phyloP scores from a whole-genome alignment of 768 basidiomycete genomes.

The Psilocybe sp. region DNA sequence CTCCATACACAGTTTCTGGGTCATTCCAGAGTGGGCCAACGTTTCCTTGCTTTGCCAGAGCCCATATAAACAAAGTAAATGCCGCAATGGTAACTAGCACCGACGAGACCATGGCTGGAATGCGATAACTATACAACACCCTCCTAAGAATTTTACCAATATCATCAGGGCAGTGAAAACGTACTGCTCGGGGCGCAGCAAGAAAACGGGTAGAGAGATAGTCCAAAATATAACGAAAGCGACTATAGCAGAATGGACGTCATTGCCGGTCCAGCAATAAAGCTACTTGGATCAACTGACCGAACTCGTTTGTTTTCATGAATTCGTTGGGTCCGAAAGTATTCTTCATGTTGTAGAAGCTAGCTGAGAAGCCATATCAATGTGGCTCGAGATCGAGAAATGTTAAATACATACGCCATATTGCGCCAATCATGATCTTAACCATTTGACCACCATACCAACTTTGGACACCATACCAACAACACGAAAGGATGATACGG shows the following conservation, averaged over 20 bases:
- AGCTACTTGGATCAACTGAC: conserved; percentile 8
- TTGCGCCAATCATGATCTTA: too few species aligned
- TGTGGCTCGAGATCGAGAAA: too few species aligned
- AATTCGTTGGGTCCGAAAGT: conserved; percentile 18
- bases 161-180: conserved; percentile 8
- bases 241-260: conserved; percentile 11
- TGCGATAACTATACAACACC: neutral
- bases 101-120: conserved; percentile 21
- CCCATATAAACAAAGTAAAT: conserved; percentile 26
- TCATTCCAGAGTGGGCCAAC: conserved; percentile 25
- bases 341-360: conserved; percentile 28
- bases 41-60: conserved; percentile 26
- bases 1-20: conserved; percentile 23
- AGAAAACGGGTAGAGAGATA: conserved; percentile 24
- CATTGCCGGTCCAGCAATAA: neutral
- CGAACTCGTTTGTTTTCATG: conserved; percentile 31
- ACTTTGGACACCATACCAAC: too few species aligned
- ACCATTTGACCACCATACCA: too few species aligned
- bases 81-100: conserved; percentile 23
- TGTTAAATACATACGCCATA: too few species aligned
- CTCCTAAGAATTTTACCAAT: neutral
- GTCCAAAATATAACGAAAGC: conserved; percentile 28
- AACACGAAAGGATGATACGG: too few species aligned
- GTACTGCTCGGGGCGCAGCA: conserved; percentile 25
- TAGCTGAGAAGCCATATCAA: too few species aligned